Evolutionary conservation across 176 grass and related monocot species (phyloP).

Genomic region (Tillandsia leiboldiana): DNA sequence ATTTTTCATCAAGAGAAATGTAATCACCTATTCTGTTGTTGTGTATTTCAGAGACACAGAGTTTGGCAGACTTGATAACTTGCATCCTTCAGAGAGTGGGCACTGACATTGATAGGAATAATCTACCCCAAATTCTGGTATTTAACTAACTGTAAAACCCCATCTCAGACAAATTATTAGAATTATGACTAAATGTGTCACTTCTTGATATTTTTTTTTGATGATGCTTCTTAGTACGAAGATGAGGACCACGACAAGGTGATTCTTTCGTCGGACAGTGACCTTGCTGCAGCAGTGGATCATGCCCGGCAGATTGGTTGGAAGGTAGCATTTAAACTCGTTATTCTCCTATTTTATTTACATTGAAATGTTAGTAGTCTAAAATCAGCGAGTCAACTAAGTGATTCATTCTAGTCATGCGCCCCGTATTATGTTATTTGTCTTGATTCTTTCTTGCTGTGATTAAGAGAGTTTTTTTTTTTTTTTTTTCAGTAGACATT

Average conservation of each 20-base stretch:
- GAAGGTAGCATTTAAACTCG: conserved; percentile 43
- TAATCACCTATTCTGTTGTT: conserved; percentile 17
- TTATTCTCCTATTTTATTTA: not conserved
- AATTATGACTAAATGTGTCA: not conserved
- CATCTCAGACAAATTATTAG: not conserved
- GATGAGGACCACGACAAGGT: conserved; percentile 89
- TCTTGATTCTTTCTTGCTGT: not conserved
- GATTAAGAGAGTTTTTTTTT: not conserved
- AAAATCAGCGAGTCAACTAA: not conserved
- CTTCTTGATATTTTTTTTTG: not conserved
- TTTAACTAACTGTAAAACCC: not conserved
- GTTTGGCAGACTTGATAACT: conserved; percentile 76
- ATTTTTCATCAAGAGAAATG: too few relatives aligned
- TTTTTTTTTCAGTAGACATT: not conserved
- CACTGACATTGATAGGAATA: conserved; percentile 66
- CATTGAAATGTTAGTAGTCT: too few relatives aligned
- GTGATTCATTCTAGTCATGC: not conserved
- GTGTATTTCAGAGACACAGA: conserved; percentile 50
- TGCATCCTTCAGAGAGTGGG: conserved; percentile 75
- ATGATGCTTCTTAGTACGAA: conserved; percentile 46
- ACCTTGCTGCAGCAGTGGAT: conserved; percentile 81
- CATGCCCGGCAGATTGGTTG: conserved; percentile 83
- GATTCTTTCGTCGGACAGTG: conserved; percentile 74
- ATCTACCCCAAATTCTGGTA: conserved; percentile 98
- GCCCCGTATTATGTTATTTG: not conserved